phyloP scores from a whole-genome alignment of 345 rosid genomes.

The Trapa bicornis region DNA sequence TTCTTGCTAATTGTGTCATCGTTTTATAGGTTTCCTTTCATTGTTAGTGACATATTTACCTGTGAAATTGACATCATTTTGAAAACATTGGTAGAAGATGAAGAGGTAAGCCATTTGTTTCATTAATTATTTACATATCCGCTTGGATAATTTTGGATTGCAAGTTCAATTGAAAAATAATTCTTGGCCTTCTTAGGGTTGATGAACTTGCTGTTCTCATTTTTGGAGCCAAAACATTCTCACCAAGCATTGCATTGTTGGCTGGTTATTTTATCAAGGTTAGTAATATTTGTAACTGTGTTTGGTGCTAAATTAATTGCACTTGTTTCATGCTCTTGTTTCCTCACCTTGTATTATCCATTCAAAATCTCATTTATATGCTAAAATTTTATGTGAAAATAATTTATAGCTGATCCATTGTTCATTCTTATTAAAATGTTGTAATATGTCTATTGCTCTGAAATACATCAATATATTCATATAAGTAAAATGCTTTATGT shows the following conservation, averaged over 20 bases:
- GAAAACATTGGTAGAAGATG: slow-evolving; percentile 84
- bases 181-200: slow-evolving; percentile 31
- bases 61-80: slow-evolving; percentile 90
- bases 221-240: slow-evolving; percentile 49
- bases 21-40: slow-evolving; percentile 62
- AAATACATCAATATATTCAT: slow-evolving; percentile 62
- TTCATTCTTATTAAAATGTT: slow-evolving; percentile 31
- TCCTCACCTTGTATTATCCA: neutral
- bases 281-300: slow-evolving; percentile 4
- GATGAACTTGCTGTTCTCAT: slow-evolving; percentile 79
- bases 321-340: neutral
- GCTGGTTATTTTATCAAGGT: slow-evolving; percentile 96
- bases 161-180: neutral
- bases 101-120: slow-evolving; percentile 40
- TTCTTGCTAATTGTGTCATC: slow-evolving; percentile 3
- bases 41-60: slow-evolving; percentile 85
- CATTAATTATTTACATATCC: neutral
- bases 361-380: neutral
- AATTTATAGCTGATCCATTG: neutral
- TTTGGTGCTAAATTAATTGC: neutral
- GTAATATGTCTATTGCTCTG: slow-evolving; percentile 71
- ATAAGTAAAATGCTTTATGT: slow-evolving; percentile 26
- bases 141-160: neutral
- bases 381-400: neutral
- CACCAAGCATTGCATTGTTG: slow-evolving; percentile 51